Evolutionary conservation across 148 eudicot species (phyloP).

Genomic region (Vaccinium corymbosum): DNA sequence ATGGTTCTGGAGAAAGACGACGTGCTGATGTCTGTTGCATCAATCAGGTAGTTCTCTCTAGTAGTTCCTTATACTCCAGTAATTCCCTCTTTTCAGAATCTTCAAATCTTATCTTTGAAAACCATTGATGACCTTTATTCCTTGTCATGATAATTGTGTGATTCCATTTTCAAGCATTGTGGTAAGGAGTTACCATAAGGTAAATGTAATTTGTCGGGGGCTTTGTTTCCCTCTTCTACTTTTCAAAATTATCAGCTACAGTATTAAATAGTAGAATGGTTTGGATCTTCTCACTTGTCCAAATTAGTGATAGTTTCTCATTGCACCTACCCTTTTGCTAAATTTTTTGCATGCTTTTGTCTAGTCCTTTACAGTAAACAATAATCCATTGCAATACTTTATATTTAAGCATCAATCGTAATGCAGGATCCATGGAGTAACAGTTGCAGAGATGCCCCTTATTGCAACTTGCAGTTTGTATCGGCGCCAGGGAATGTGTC

Average conservation of each 20-base stretch:
- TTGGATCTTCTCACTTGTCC: not conserved
- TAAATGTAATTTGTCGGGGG: not conserved
- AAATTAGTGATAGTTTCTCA: not conserved
- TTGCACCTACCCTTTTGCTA: not conserved
- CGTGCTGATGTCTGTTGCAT: conserved; percentile 66
- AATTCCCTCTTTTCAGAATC: not conserved
- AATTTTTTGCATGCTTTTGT: conserved; percentile 9
- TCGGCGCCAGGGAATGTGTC: conserved; percentile 94
- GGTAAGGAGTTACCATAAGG: not conserved
- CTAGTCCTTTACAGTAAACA: not conserved
- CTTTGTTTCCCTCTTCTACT: not conserved
- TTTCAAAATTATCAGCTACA: not conserved
- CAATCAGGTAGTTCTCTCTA: conserved; percentile 53
- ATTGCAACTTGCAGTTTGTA: conserved; percentile 88
- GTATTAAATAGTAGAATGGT: not conserved
- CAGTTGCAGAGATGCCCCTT: conserved; percentile 93
- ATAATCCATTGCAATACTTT: conserved; percentile 8
- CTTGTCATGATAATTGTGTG: not conserved
- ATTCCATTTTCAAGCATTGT: not conserved
- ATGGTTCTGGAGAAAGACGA: conserved; percentile 85
- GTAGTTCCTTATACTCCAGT: not conserved
- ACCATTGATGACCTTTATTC: not conserved
- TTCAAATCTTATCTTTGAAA: not conserved
- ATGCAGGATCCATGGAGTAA: conserved; percentile 85
- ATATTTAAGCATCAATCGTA: conserved; percentile 17